Percentiles rank a stretch among this genome's conserved stretches.
These are phyloP conservation scores for Barnettozyma vustinii DNA, from an alignment of 805 yeast genomes.

Conservation along the genomic window DNA sequence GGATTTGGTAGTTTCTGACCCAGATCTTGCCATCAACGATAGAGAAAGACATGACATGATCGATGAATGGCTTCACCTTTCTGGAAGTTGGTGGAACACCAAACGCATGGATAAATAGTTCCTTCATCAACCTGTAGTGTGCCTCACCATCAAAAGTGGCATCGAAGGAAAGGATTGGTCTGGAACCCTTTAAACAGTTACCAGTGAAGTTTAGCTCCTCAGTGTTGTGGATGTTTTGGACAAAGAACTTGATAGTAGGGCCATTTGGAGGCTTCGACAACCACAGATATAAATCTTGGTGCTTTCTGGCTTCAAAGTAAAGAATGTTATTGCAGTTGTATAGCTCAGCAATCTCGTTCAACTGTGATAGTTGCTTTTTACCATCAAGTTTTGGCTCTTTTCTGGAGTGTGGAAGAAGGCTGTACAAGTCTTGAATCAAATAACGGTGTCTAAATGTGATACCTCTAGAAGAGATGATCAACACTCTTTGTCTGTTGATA, in stretches of 20 bases:
- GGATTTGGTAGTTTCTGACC: constrained; percentile 92
- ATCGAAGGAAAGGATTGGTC: constrained; percentile 91
- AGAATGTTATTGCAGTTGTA: constrained; percentile 94
- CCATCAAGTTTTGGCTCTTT: constrained; percentile 95
- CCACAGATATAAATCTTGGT: constrained; percentile 92
- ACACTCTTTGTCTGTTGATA: constrained; percentile 81
- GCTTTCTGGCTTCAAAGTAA: constrained; percentile 94
- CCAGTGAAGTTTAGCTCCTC: constrained; percentile 96
- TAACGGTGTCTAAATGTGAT: constrained; percentile 95
- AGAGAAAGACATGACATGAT: constrained; percentile 90
- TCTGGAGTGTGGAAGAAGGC: constrained; percentile 87
- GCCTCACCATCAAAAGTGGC: constrained; percentile 62
- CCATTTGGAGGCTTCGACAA: constrained; percentile 96
- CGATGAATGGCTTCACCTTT: constrained; percentile 89
- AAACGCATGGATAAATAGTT: constrained; percentile 72
- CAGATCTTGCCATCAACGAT: constrained; percentile 91
- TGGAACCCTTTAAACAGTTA: constrained; percentile 89
- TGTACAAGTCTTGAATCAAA: constrained; percentile 71
- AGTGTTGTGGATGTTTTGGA: constrained; percentile 92
- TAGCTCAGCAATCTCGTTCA: constrained; percentile 93
- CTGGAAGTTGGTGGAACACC: constrained; percentile 96
- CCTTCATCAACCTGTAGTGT: constrained; percentile 74
- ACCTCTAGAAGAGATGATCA: constrained; percentile 90
- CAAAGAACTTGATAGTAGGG: constrained; percentile 89
- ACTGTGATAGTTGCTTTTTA: constrained; percentile 79